A percentile compares a stretch with the other conserved stretches of the same genome.
Conservation (phyloP, 2,329 filamentous ascomycete species). For the Colletotrichum sp. region DNA sequence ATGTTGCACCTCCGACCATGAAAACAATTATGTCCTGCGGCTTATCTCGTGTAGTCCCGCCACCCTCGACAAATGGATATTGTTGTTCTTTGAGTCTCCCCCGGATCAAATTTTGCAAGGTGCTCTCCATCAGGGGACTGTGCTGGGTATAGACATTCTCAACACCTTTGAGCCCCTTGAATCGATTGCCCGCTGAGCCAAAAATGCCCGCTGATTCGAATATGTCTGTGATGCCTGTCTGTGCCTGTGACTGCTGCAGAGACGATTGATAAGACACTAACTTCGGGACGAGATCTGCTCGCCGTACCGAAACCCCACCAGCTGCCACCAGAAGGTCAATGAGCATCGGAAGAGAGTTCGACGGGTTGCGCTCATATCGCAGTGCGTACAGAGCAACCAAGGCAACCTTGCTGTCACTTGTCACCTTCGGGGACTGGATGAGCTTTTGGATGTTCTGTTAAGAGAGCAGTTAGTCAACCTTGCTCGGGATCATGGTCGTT, state of each 20-base stretch:
- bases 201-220: constrained; percentile 94
- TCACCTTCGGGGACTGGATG: constrained; percentile 80
- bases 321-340: constrained; percentile 85
- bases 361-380: constrained; percentile 86
- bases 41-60: constrained; percentile 87
- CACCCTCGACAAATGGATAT: constrained; percentile 92
- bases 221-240: constrained; percentile 83
- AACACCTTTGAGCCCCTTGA: constrained; percentile 95
- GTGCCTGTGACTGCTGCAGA: constrained; percentile 77
- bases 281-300: constrained; percentile 81
- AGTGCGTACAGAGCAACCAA: constrained; percentile 94
- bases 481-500: neutral
- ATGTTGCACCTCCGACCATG: constrained; percentile 90
- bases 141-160: constrained; percentile 99
- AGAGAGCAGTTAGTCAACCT: neutral
- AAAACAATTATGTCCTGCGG: constrained; percentile 97
- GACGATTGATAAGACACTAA: constrained; percentile 86
- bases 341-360: constrained; percentile 82
- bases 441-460: constrained; percentile 79
- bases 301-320: constrained; percentile 77
- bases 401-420: constrained; percentile 82
- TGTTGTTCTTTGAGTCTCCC: constrained; percentile 84
- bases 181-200: constrained; percentile 82
- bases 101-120: constrained; percentile 91
- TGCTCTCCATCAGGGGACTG: constrained; percentile 84